Evolutionary conservation across 306 rosid species (phyloP).

Genomic region (Medicago ruthenica): DNA sequence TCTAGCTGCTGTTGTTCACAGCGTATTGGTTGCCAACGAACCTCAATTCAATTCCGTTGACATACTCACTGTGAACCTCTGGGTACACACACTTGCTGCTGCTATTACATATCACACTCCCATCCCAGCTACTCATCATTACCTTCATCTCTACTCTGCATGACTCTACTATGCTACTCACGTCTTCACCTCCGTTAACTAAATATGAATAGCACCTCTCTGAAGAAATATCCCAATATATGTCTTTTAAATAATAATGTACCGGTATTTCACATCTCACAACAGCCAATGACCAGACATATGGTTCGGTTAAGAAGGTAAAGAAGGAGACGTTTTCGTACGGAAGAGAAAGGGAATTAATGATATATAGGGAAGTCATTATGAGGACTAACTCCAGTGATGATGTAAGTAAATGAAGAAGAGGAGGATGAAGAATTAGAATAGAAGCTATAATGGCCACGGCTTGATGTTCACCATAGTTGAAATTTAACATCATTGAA

Average conservation of each 20-base stretch:
- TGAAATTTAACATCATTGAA: neutral
- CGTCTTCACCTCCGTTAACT: neutral
- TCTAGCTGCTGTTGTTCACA: neutral
- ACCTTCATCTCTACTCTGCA: conserved; percentile 10
- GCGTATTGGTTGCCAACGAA: neutral
- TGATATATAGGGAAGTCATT: neutral
- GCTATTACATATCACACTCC: neutral
- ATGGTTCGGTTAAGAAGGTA: too few relatives aligned
- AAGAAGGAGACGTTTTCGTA: conserved; percentile 12
- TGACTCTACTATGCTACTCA: neutral
- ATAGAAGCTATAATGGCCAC: neutral
- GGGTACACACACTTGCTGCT: neutral
- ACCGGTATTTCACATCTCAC: conserved; percentile 4
- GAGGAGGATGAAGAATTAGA: neutral
- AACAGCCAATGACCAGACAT: too few relatives aligned
- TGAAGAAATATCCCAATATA: neutral
- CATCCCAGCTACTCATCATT: neutral
- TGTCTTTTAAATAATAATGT: neutral
- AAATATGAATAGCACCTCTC: neutral
- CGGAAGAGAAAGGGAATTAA: neutral
- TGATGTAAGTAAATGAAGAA: neutral
- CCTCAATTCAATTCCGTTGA: conserved; percentile 20
- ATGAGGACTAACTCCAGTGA: neutral
- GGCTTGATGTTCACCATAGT: neutral
- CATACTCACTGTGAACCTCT: neutral